A percentile compares a stretch with the other conserved stretches of the same genome.
Conservation (phyloP, 2,329 filamentous ascomycete genomes). For the Tolypocladium capitatum region DNA sequence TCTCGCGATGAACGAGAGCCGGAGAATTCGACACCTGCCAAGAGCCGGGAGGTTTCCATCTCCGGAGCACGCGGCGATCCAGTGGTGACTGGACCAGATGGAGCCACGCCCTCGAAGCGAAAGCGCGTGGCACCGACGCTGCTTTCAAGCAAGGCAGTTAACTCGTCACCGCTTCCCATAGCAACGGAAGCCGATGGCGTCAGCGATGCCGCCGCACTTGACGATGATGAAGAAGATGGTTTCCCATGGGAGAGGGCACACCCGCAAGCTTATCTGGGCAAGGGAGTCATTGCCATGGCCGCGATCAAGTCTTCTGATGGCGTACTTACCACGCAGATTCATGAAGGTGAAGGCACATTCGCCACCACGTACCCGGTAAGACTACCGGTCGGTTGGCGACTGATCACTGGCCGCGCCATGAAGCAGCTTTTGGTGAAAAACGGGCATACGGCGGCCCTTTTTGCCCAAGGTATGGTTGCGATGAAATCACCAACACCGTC, state of each 20-base stretch:
- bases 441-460: constrained; percentile 5
- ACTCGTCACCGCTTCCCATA: constrained; percentile 1
- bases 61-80: neutral
- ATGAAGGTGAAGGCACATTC: constrained; percentile 13
- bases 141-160: constrained; percentile 5
- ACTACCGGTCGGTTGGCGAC: constrained; percentile 28
- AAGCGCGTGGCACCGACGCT: constrained; percentile 14
- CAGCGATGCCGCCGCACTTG: neutral
- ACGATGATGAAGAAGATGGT: neutral
- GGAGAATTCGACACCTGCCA: neutral
- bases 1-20: neutral
- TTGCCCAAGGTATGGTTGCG: constrained; percentile 3
- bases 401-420: constrained; percentile 28
- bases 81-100: neutral
- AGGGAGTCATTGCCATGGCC: constrained; percentile 13
- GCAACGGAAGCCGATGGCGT: constrained; percentile 2
- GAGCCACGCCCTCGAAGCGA: constrained; percentile 10
- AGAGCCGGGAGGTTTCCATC: neutral
- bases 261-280: constrained; percentile 21
- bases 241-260: constrained; percentile 10
- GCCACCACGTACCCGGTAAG: constrained; percentile 9
- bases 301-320: constrained; percentile 11
- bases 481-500: constrained; percentile 7
- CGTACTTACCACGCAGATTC: constrained; percentile 10
- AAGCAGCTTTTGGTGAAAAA: constrained; percentile 24